A percentile compares a stretch with the other conserved stretches of the same genome.
Evolutionary conservation across 1,284 basidiomycete genomes (phyloP).

Genomic region (Thelephora terrestris): DNA sequence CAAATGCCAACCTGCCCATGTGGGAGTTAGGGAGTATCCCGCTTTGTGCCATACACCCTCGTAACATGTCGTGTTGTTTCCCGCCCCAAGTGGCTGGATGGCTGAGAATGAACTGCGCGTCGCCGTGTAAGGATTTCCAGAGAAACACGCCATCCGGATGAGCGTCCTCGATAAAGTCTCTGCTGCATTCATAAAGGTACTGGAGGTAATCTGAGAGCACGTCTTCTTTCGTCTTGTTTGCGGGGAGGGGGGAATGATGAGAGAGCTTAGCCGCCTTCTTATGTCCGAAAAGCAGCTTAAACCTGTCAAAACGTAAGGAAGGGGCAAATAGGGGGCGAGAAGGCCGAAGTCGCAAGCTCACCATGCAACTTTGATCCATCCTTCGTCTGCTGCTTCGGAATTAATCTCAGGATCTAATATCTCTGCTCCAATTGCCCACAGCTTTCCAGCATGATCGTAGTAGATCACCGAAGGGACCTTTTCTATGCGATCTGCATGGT

Average conservation of each 20-base stretch:
- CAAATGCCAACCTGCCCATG: conserved; percentile 29
- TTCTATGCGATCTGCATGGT: conserved; percentile 30
- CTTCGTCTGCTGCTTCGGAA: conserved; percentile 34
- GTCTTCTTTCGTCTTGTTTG: conserved; percentile 32
- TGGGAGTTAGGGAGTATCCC: conserved; percentile 22
- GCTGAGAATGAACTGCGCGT: conserved; percentile 27
- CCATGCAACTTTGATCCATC: conserved; percentile 42
- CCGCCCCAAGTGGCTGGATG: conserved; percentile 40
- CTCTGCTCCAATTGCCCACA: conserved; percentile 43
- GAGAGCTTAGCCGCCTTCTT: conserved; percentile 15
- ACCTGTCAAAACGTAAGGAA: conserved; percentile 28
- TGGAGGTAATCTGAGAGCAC: conserved; percentile 43
- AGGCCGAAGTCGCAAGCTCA: conserved; percentile 13
- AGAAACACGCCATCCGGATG: conserved; percentile 31
- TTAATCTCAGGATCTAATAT: conserved; percentile 32
- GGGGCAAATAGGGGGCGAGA: neutral
- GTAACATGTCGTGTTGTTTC: conserved; percentile 29
- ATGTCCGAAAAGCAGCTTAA: conserved; percentile 46
- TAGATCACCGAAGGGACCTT: conserved; percentile 50
- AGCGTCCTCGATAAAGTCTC: conserved; percentile 36
- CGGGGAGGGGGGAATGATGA: conserved; percentile 32
- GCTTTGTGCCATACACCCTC: conserved; percentile 25
- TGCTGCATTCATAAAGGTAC: conserved; percentile 37
- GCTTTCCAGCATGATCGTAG: conserved; percentile 35
- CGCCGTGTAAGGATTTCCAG: conserved; percentile 26